Evolutionary conservation across 139 green algal genomes (phyloP).

Genomic region (Picochlorum sp.): DNA sequence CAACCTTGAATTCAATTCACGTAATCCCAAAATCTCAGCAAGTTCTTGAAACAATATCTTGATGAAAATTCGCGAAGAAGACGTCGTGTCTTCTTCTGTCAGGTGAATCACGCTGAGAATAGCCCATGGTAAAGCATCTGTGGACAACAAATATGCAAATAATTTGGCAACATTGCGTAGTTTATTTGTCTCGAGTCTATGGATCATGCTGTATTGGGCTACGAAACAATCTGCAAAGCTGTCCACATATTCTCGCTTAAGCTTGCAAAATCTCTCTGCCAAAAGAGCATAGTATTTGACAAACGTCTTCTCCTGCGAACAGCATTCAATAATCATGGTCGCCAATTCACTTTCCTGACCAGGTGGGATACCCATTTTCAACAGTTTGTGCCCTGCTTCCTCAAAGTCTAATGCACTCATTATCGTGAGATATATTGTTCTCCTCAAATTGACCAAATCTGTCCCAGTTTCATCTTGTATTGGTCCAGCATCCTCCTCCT

Average conservation of each 20-base stretch:
- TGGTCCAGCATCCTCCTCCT: slow-evolving; percentile 21
- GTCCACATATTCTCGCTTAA: slow-evolving; percentile 62
- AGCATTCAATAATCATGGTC: slow-evolving; percentile 97
- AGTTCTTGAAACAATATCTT: slow-evolving; percentile 98
- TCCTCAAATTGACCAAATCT: slow-evolving; percentile 91
- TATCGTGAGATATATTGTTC: slow-evolving; percentile 99
- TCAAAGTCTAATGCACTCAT: slow-evolving; percentile 97
- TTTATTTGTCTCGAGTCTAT: slow-evolving; percentile 99
- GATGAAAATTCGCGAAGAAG: slow-evolving; percentile 95
- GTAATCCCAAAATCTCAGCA: slow-evolving; percentile 80
- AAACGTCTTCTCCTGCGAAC: slow-evolving; percentile 64
- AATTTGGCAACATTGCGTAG: slow-evolving; percentile 95
- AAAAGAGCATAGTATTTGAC: slow-evolving; percentile 90
- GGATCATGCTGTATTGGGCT: slow-evolving; percentile 90
- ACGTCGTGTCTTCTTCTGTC: slow-evolving; percentile 97
- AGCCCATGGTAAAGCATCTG: slow-evolving; percentile 80
- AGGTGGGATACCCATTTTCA: slow-evolving; percentile 71
- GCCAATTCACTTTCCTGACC: slow-evolving; percentile 77
- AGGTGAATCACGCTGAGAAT: slow-evolving; percentile 73
- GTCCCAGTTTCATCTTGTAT: slow-evolving; percentile 72
- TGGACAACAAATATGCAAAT: slow-evolving; percentile 87
- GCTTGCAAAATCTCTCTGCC: slow-evolving; percentile 82
- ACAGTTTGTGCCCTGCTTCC: slow-evolving; percentile 98
- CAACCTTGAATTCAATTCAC: slow-evolving; percentile 74
- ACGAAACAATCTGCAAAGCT: slow-evolving; percentile 83